Evolutionary conservation across 768 basidiomycete species (phyloP), one percentile per base, ranked within the genome.

Genomic region (Trametes coccinea): DNA sequence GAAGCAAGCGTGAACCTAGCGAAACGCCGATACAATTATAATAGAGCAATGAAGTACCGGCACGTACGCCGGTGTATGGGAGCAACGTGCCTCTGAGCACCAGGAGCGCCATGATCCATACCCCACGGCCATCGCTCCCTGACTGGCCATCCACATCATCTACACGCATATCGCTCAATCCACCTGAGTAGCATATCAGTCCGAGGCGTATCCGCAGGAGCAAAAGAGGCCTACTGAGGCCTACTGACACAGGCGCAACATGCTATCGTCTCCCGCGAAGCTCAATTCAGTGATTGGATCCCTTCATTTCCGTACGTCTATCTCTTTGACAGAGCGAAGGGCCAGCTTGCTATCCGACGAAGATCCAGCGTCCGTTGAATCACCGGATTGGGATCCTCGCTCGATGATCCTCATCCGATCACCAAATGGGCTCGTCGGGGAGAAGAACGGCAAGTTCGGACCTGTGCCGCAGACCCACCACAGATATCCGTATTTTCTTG

Each of bases 401-500:
- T 27, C 29, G 30, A 49, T 5, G 37, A 39, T 55, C 45, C n/a
- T 49, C 27, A 27, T 14, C 13, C 29, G 14, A 31, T 33, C 30
- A 0, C 48, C 48, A 17, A 11, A 49, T 30, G 31, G 30, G 48
- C 11, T 11, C 30, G 31, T 3, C 11, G 1, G 27, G 8, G 48
- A 33, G 30, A 52, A 52, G 57, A 51, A 59, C 57, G 57, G 57
- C 57, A 41, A 3, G 34, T 39, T 45, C 57, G 57, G 57, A n/a
- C 57, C 57, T 59, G 57, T 22, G 57, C 22, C 49, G 30, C n/a
- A 31, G 48, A 29, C 13, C 27, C 48, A 9, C 14, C 10, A 3
- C 48, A 16, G 13, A 8, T 33, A 11, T 49, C 14, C 48, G 48
- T 16, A n/a, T 14, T 11, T 49, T 49, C 11, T 4, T 14, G 48